Percentiles rank a stretch among this genome's conserved stretches.
These are phyloP conservation scores for Kwoniella sp. DNA, from an alignment of 768 basidiomycete species.

Conservation along the genomic window DNA sequence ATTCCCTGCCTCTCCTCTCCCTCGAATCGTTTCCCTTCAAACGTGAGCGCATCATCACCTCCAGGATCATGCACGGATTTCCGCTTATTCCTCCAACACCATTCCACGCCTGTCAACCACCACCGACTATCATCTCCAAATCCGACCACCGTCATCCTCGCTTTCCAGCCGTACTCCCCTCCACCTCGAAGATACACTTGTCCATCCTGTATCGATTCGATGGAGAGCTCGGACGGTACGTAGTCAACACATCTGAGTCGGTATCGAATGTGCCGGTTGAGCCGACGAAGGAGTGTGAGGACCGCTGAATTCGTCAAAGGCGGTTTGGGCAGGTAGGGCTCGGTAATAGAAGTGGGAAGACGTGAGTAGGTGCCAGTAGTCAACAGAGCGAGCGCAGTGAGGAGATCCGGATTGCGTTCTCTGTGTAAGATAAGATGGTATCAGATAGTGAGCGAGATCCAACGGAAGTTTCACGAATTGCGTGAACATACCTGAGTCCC, in stretches of 20 bases:
- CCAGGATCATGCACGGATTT: constrained; percentile 73
- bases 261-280: constrained; percentile 77
- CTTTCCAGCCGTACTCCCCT: constrained; percentile 30
- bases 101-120: constrained; percentile 77
- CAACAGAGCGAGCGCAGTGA: constrained; percentile 86
- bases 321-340: constrained; percentile 67
- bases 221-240: constrained; percentile 71
- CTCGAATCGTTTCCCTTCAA: constrained; percentile 51
- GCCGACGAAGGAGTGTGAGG: constrained; percentile 65
- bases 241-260: constrained; percentile 77
- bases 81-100: constrained; percentile 73
- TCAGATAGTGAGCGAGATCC: constrained; percentile 5
- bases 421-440: constrained; percentile 57
- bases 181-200: constrained; percentile 63
- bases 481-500: constrained; percentile 67
- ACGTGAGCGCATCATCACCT: constrained; percentile 56
- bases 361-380: constrained; percentile 82
- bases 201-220: constrained; percentile 52
- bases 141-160: constrained; percentile 39
- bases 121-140: constrained; percentile 59
- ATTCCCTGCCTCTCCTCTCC: constrained; percentile 42
- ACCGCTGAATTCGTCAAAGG: constrained; percentile 72
- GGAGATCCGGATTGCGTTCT: constrained; percentile 87
- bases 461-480: not conserved
- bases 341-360: constrained; percentile 79